Evolutionary conservation across 176 grass and related monocot species (phyloP).

Genomic region (Chloris gayana): DNA sequence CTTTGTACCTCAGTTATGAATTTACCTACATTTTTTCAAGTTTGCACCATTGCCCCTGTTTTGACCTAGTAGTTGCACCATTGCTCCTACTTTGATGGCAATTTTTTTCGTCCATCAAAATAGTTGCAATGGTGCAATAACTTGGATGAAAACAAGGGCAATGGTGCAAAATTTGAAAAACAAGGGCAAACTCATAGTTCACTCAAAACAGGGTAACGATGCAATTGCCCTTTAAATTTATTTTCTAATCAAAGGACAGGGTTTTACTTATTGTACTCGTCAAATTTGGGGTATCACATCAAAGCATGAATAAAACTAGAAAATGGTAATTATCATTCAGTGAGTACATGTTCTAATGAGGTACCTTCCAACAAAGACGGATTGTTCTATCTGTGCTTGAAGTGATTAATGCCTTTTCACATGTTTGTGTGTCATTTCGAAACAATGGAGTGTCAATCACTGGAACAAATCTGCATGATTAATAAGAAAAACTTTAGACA

Average conservation of each 20-base stretch:
- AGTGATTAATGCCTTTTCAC: slow-evolving; percentile 75
- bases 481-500: slow-evolving; percentile 25
- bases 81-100: too few species aligned
- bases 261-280: not conserved
- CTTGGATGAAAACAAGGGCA: too few species aligned
- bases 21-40: too few species aligned
- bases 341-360: slow-evolving; percentile 1
- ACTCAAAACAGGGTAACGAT: too few species aligned
- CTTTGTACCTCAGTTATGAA: too few species aligned
- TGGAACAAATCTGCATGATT: slow-evolving; percentile 67
- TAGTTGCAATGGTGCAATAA: too few species aligned
- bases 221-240: not conserved
- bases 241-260: not conserved
- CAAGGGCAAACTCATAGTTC: too few species aligned
- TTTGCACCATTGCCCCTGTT: too few species aligned
- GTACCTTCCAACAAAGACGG: slow-evolving; percentile 88
- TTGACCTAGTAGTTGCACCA: too few species aligned
- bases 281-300: not conserved
- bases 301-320: slow-evolving; percentile 26
- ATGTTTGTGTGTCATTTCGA: slow-evolving; percentile 58
- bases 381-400: slow-evolving; percentile 91
- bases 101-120: too few species aligned
- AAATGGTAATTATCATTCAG: not conserved
- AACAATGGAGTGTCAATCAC: slow-evolving; percentile 65
- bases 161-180: too few species aligned